phyloP scores from a whole-genome alignment of 2,329 filamentous ascomycete species.

The Nemania sp. region DNA sequence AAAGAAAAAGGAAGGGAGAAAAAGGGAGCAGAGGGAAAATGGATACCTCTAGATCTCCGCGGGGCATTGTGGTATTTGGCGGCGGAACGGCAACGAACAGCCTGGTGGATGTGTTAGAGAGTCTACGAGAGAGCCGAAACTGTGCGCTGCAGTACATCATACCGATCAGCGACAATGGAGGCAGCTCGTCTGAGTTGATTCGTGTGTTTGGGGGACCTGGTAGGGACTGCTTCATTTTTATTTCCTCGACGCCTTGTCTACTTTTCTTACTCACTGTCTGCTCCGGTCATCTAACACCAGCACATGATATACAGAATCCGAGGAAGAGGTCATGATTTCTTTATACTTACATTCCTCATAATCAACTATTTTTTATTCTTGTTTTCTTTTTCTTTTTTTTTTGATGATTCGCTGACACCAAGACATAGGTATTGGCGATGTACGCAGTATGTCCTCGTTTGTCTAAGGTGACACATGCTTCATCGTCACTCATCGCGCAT shows the following conservation, averaged over 20 bases:
- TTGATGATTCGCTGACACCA: conserved; percentile 14
- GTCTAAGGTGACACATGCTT: too few relatives aligned
- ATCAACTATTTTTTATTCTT: background rate
- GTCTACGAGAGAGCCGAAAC: conserved; percentile 71
- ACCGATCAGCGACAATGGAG: conserved; percentile 95
- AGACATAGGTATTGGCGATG: conserved; percentile 50
- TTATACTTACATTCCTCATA: too few relatives aligned
- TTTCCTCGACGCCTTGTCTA: background rate
- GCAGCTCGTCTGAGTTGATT: conserved; percentile 92
- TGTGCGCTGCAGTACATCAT: conserved; percentile 86
- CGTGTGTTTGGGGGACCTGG: conserved; percentile 95
- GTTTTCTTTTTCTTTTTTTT: too few relatives aligned
- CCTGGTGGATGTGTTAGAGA: conserved; percentile 88
- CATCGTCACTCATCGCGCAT: too few relatives aligned
- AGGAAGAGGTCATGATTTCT: background rate
- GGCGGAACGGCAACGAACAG: conserved; percentile 95
- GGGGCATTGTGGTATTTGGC: conserved; percentile 85
- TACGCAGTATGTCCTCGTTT: conserved; percentile 47
- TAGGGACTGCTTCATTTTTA: conserved; percentile 49
- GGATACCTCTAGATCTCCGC: conserved; percentile 40
- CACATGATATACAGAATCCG: too few relatives aligned
- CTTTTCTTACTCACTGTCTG: too few relatives aligned
- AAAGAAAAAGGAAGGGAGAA: background rate
- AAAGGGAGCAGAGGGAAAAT: conserved; percentile 27
- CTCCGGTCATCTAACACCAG: too few relatives aligned